Base-by-base conservation (phyloP, 2,329 filamentous ascomycete genomes). In the Colletotrichum plurivorum region DNA sequence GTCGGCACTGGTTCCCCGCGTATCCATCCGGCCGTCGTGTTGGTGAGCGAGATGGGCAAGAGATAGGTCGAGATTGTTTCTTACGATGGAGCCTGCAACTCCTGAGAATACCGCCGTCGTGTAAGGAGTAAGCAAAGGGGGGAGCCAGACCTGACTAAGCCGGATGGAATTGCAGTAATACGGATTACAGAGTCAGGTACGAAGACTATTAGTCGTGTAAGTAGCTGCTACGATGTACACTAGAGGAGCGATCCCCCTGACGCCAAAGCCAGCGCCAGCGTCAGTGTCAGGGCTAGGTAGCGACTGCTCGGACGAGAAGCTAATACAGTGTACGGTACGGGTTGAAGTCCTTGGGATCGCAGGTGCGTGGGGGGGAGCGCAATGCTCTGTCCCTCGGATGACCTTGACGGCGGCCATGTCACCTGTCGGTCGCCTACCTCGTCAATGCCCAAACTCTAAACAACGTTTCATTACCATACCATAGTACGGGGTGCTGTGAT, bases 401-500 rank as follows among this genome's bases (percentile, higher is more conserved):
- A 36, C 31, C 10, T 36, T 36, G 31, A 36, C 31, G 22, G 22
- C 22, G 22, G 22, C 8, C 52, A 67, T 57, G 64, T 67, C 59
- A 68, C 54, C 53, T 18, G 45, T 18, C 27, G 20, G 43, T 22
- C 25, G 45, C 49, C 53, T 18, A 69, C 66, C 66, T 60, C 56
- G 62, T 69, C 67, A 69, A 61, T 61, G 67, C 55, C 45, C 27
- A 18, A 69, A 69, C 55, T 69, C 55, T 67, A 63, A 63, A 56
- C 60, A 22, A 27, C n/a, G 22, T 27, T 55, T 43, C 36, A 2
- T 22, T n/a, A 49, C 9, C 22, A 25, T 25, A 25, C 22, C 22
- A 25, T 25, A 51, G 22, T 22, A 58, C 45, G 53, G 27, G 39
- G 64, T 18, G 52, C 25, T 10, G 53, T 52, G 54, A 68, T 52